Base-by-base conservation (phyloP, 352 stramenopile genomes). In the Aphanomyces euteiches region DNA sequence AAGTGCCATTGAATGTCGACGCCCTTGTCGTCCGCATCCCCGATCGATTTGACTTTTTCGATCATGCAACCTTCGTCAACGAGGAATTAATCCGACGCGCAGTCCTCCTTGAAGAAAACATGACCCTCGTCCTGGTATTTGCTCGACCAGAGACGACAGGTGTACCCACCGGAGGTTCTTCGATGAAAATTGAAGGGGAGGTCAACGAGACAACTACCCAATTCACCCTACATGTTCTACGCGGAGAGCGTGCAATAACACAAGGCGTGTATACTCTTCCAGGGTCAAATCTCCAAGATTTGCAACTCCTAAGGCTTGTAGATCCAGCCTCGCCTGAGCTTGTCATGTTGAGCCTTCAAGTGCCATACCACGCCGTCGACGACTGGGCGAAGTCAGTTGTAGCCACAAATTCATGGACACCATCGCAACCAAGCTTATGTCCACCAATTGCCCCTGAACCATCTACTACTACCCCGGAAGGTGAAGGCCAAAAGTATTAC, bases 91-190 rank as follows among this genome's bases (percentile, higher is more conserved):
- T 95, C 67, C 85, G 85, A 7, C 82, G 90, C 45, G 87, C 87
- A 41, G 79, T 82, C 0, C 77, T 95, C 6, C 86, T 91, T 39
- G 87, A 95, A 65, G 74, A 77, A 37, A 78, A 93, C 59, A 86
- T 92, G 78, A 76, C 87, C 54, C 66, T 95, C 50, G 41, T 95
- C 63, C 77, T 95, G 3, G 83, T 93, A 56, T 92, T 95, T 79
- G 85, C 85, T 13, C 79, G 85, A 13, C 80, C 89, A 41, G 74
- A 79, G 10, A 56, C 50, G n/a, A 70, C n/a, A 10, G 64, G 64
- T 50, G 28, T 10, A 15, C 8, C 17, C 4, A 70, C 64, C 8
- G 40, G 21, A 47, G 63, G 28, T 37, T 13, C 63, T 17, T 17
- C n/a, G 7, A 19, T 61, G 12, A 47, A 0, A 8, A 8, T 63